phyloP scores from a whole-genome alignment of 2,329 filamentous ascomycete genomes.

The Macrophomina phaseolina region DNA sequence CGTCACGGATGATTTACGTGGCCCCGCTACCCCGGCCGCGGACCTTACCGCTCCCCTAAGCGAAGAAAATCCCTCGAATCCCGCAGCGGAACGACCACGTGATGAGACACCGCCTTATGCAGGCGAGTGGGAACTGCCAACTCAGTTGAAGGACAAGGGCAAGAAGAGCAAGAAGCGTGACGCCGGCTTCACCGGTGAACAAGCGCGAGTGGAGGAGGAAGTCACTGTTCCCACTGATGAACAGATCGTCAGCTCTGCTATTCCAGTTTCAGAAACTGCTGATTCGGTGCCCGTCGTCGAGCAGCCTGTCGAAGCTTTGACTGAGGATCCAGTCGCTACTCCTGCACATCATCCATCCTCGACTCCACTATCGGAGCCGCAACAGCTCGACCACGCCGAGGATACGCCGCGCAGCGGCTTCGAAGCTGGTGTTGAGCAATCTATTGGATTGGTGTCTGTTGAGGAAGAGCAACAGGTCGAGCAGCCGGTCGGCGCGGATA shows the following conservation, averaged over 20 bases:
- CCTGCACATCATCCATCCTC: slow-evolving; percentile 3
- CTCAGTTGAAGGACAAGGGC: slow-evolving; percentile 4
- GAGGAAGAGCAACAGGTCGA: background rate
- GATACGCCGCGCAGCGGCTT: background rate
- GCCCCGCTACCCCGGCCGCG: slow-evolving; percentile 4
- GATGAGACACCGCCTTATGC: slow-evolving; percentile 15
- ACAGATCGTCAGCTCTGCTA: slow-evolving; percentile 9
- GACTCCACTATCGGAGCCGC: background rate
- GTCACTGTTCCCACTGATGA: slow-evolving; percentile 1
- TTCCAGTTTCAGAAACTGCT: slow-evolving; percentile 4
- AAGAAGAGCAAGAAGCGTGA: slow-evolving; percentile 23
- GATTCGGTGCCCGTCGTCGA: background rate
- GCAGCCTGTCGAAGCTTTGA: slow-evolving; percentile 3
- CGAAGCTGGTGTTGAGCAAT: background rate
- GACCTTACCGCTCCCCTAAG: slow-evolving; percentile 16
- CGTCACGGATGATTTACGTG: slow-evolving; percentile 15
- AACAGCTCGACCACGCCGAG: background rate
- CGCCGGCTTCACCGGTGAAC: slow-evolving; percentile 1
- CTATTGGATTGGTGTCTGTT: too few relatives aligned
- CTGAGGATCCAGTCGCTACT: slow-evolving; percentile 6
- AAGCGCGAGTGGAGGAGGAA: background rate
- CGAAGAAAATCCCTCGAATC: slow-evolving; percentile 17
- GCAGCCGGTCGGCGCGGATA: background rate
- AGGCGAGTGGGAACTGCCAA: slow-evolving; percentile 24
- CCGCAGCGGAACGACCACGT: background rate